phyloP scores from a whole-genome alignment of 2,329 filamentous ascomycete species.

The Xylaria arbuscula region DNA sequence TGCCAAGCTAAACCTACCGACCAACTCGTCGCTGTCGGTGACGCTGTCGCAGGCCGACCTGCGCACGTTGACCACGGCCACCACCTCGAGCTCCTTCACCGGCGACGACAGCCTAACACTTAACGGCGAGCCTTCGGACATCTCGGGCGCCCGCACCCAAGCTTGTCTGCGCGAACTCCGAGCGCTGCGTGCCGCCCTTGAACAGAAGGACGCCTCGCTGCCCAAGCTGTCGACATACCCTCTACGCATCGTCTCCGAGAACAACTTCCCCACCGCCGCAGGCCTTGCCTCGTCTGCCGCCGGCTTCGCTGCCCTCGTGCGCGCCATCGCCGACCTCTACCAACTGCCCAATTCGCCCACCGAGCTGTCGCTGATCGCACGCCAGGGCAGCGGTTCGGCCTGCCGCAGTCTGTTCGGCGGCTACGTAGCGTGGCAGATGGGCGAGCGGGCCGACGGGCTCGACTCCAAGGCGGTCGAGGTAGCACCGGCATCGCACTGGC shows the following conservation, averaged over 20 bases:
- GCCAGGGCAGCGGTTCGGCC: conserved; percentile 94
- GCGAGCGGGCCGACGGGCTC: conserved; percentile 77
- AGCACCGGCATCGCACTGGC: conserved; percentile 91
- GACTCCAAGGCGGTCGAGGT: conserved; percentile 92
- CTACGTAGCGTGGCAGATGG: conserved; percentile 94
- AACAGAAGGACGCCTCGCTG: conserved; percentile 76
- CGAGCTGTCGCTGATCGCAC: conserved; percentile 87
- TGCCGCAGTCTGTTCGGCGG: conserved; percentile 94
- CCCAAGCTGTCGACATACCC: conserved; percentile 82
- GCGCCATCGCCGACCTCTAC: conserved; percentile 93
- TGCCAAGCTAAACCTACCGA: conserved; percentile 91
- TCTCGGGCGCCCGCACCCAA: conserved; percentile 89
- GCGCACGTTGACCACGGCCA: conserved; percentile 94
- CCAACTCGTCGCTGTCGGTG: conserved; percentile 96
- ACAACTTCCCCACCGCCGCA: conserved; percentile 98
- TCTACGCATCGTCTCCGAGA: conserved; percentile 90
- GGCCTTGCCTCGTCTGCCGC: conserved; percentile 81
- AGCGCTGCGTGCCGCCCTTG: conserved; percentile 78
- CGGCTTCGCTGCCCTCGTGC: conserved; percentile 77
- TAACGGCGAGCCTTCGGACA: conserved; percentile 84
- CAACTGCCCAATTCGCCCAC: conserved; percentile 82
- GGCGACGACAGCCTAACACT: conserved; percentile 78
- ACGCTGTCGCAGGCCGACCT: conserved; percentile 95
- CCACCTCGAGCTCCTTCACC: conserved; percentile 80
- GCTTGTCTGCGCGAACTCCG: conserved; percentile 92